A percentile compares a stretch with the other conserved stretches of the same genome.
Conservation (phyloP, 768 basidiomycete species). For the Russula abietina region DNA sequence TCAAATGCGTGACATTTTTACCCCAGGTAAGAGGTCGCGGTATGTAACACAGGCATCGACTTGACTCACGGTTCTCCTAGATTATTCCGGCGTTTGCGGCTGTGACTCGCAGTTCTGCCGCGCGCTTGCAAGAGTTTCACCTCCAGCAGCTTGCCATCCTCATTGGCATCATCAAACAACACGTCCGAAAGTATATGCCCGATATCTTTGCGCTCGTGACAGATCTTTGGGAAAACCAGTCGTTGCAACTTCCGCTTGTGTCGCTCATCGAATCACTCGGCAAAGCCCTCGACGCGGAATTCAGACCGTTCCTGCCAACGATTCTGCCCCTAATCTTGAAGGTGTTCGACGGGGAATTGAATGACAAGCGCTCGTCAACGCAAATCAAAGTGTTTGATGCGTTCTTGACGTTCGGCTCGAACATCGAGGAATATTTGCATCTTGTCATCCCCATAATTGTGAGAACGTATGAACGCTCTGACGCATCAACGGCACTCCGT, state of each 20-base stretch:
- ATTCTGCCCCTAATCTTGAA: conserved; percentile 86
- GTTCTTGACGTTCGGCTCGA: conserved; percentile 89
- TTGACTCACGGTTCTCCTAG: conserved; percentile 33
- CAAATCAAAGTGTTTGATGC: conserved; percentile 93
- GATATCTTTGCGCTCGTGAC: conserved; percentile 80
- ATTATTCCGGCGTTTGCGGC: conserved; percentile 93
- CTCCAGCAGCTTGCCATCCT: conserved; percentile 93
- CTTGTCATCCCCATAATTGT: conserved; percentile 94
- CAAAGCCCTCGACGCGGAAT: conserved; percentile 91
- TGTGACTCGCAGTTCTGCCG: conserved; percentile 76
- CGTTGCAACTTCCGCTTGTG: conserved; percentile 87
- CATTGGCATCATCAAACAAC: conserved; percentile 94
- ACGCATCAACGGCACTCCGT: conserved; percentile 66
- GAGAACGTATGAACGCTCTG: conserved; percentile 78
- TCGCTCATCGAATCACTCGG: conserved; percentile 89
- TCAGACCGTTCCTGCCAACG: conserved; percentile 90
- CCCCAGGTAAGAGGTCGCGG: conserved; percentile 58
- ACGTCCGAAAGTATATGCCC: conserved; percentile 85
- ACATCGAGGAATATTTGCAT: conserved; percentile 96
- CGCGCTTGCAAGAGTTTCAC: conserved; percentile 86
- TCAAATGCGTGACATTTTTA: conserved; percentile 92
- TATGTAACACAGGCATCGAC: background rate
- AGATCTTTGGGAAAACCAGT: conserved; percentile 82
- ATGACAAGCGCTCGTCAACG: conserved; percentile 68
- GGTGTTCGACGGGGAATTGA: conserved; percentile 84